Percentiles rank a stretch among this genome's conserved stretches.
phyloP scores from a whole-genome alignment of 1,284 basidiomycete genomes.

The Ganoderma lingzhi region DNA sequence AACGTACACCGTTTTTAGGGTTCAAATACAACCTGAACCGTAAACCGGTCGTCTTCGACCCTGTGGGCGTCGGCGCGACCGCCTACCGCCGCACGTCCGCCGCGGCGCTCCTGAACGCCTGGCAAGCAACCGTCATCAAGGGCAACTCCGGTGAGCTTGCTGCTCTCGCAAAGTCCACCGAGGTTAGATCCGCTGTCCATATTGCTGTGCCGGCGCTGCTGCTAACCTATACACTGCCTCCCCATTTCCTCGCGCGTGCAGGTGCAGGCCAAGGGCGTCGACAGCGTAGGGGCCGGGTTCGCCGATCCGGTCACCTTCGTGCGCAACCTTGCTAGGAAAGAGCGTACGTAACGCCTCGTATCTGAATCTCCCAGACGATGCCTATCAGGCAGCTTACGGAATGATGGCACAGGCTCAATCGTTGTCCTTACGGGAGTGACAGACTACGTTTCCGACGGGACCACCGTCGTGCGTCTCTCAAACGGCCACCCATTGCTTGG shows the following conservation, averaged over 20 bases:
- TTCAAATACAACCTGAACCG: constrained; percentile 72
- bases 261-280: constrained; percentile 89
- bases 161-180: constrained; percentile 75
- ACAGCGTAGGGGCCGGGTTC: constrained; percentile 83
- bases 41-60: constrained; percentile 92
- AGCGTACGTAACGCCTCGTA: constrained; percentile 58
- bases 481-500: constrained; percentile 86
- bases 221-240: background rate
- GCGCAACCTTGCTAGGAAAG: constrained; percentile 72
- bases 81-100: constrained; percentile 71
- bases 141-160: constrained; percentile 95
- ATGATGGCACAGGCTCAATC: constrained; percentile 66
- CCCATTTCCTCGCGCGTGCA: constrained; percentile 35
- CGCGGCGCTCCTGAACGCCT: constrained; percentile 79
- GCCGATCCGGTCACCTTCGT: constrained; percentile 80
- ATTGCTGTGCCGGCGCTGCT: background rate
- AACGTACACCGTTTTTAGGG: constrained; percentile 43
- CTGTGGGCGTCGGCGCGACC: constrained; percentile 93
- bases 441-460: constrained; percentile 92
- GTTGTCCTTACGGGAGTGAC: constrained; percentile 84
- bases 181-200: constrained; percentile 52
- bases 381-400: constrained; percentile 34
- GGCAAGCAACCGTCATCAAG: constrained; percentile 94
- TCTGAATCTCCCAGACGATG: background rate
- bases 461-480: constrained; percentile 66